Percentiles rank a stretch among this genome's conserved stretches.
Evolutionary conservation across 2,329 filamentous ascomycete species (phyloP).

Genomic region (Septoria linicola): DNA sequence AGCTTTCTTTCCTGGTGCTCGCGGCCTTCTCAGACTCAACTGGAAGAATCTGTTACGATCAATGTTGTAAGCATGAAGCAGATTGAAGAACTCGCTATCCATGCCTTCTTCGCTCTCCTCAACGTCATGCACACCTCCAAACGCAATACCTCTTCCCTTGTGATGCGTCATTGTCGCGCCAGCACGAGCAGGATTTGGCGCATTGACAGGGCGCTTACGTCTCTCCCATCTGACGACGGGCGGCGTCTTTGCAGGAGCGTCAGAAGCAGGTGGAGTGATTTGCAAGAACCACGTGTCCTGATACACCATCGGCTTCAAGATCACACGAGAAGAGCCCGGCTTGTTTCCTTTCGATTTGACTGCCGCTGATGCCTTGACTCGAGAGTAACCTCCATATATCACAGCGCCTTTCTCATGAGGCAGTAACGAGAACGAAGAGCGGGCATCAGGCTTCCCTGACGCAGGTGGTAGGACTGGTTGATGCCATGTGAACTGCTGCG

Average conservation of each 20-base stretch:
- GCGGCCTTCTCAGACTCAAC: slow-evolving; percentile 70
- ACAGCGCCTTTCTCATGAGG: slow-evolving; percentile 89
- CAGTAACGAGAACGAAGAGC: slow-evolving; percentile 87
- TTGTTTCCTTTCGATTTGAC: slow-evolving; percentile 65
- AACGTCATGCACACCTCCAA: slow-evolving; percentile 78
- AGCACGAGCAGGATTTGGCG: slow-evolving; percentile 77
- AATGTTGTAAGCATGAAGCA: slow-evolving; percentile 88
- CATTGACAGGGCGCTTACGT: slow-evolving; percentile 86
- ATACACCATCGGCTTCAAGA: slow-evolving; percentile 83
- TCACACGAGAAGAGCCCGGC: slow-evolving; percentile 62
- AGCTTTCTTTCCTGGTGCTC: slow-evolving; percentile 54
- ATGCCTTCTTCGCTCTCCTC: slow-evolving; percentile 67
- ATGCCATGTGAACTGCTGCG: slow-evolving; percentile 80
- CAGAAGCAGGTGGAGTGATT: slow-evolving; percentile 68
- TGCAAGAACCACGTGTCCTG: slow-evolving; percentile 93
- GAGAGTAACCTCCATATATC: slow-evolving; percentile 88
- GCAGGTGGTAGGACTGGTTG: slow-evolving; percentile 72
- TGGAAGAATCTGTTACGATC: slow-evolving; percentile 95
- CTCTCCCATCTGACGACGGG: slow-evolving; percentile 87
- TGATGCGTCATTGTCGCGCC: slow-evolving; percentile 94
- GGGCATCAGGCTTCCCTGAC: slow-evolving; percentile 76
- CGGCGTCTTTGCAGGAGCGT: slow-evolving; percentile 63
- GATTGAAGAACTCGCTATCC: slow-evolving; percentile 95
- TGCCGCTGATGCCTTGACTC: slow-evolving; percentile 67
- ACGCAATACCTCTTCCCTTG: slow-evolving; percentile 86